These are phyloP conservation scores for Encephalitozoon intestinalis DNA, from an alignment of 371 early-diverging fungal genomes.

Conservation along the genomic window DNA sequence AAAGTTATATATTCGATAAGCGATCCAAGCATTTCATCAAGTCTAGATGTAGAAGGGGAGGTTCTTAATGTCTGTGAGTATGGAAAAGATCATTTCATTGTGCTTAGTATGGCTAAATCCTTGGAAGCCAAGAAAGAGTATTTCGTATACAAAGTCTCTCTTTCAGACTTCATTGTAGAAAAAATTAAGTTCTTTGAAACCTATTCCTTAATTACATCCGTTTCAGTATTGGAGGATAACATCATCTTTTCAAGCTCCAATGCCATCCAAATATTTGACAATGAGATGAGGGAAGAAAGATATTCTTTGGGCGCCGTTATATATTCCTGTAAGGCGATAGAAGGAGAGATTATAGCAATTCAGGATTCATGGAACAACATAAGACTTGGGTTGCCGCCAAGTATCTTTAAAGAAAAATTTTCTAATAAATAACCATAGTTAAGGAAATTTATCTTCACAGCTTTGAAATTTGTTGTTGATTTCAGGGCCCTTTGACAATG, in stretches of 20 bases:
- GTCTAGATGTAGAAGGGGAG: background rate
- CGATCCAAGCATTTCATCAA: background rate
- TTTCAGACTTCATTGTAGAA: background rate
- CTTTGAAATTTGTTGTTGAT: background rate
- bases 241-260: slow-evolving; percentile 2
- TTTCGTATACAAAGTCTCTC: background rate
- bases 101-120: background rate
- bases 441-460: background rate
- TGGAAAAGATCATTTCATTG: background rate
- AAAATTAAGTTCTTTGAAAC: background rate
- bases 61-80: background rate
- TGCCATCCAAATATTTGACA: background rate
- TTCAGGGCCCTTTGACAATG: background rate
- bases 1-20: background rate
- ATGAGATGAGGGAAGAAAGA: slow-evolving; percentile 1
- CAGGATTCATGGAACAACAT: slow-evolving; percentile 7
- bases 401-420: slow-evolving; percentile 12
- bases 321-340: background rate
- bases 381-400: background rate
- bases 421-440: background rate
- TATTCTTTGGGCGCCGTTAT: background rate
- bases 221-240: background rate
- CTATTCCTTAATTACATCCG: background rate
- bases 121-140: background rate
- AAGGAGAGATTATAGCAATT: background rate